Evolutionary conservation across 2,329 filamentous ascomycete species (phyloP), one percentile per base, ranked within the genome.

Genomic region (Aspergillus candidus): DNA sequence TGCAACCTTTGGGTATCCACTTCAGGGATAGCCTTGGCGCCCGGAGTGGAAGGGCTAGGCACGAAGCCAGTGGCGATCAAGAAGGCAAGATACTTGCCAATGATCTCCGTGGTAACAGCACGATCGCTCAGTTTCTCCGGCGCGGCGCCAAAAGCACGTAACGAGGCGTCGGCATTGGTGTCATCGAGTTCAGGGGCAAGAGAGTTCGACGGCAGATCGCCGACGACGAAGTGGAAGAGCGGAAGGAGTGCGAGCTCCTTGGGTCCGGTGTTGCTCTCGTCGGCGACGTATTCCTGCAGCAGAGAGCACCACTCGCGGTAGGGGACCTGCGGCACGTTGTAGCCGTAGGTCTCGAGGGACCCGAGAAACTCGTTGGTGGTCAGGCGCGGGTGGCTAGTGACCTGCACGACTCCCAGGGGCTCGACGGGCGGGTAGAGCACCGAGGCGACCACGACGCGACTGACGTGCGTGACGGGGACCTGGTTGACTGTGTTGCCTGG

Each of bases 391-490:
- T 90, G 87, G 3, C 79, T 79, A 1, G 88, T 94, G 38, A 93
- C 82, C 54, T 94, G 88, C 1, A 81, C 77, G 4, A 94, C 86
- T 47, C 77, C 72, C 3, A 80, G 66, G 3, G 72, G 71, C 11
- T 59, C 54, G n/a, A 63, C 54, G 3, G 80, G 74, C 1, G 82
- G 82, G 58, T 83, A 77, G 55, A 94, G 75, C 0, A 81, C 77
- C 4, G 83, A 74, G 1, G 89, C 87, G 13, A 88, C 80, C 18
- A 94, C 84, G 6, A 94, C 79, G n/a, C 80, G 76, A 1, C 84
- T 79, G 31, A 96, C 89, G 53, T 94, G 88, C 50, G 82, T 81
- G 18, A 95, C 89, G 0, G 91, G 90, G 0, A 95, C 86, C 65
- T 84, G 81, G 71, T 96, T 97, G 66, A 96, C 81, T 0, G 88